These are phyloP conservation scores for Trifolium dubium DNA, from an alignment of 306 rosid species.

Conservation along the genomic window DNA sequence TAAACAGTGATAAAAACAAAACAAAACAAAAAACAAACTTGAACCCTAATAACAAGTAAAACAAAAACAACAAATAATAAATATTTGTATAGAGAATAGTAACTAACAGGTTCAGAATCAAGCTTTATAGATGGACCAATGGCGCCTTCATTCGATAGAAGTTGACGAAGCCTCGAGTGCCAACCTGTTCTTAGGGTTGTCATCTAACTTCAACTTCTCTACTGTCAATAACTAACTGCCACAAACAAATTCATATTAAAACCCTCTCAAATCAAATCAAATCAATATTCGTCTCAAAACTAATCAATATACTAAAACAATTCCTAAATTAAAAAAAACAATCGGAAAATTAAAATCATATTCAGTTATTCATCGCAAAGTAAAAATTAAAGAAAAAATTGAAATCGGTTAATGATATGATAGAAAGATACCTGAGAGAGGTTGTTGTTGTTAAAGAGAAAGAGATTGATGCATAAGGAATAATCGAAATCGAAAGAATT, in stretches of 20 bases:
- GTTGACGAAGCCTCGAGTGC: conserved; percentile 90
- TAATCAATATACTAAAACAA: too few species aligned
- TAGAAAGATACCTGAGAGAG: not conserved
- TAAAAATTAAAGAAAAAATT: not conserved
- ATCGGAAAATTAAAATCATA: conserved; percentile 34
- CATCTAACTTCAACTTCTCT: conserved; percentile 75
- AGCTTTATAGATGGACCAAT: conserved; percentile 76
- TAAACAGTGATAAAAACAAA: not conserved
- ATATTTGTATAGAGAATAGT: not conserved
- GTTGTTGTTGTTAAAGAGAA: not conserved
- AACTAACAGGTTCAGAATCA: conserved; percentile 80
- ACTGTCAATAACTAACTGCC: conserved; percentile 60
- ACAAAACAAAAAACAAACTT: conserved; percentile 1
- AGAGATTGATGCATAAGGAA: not conserved
- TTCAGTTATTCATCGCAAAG: not conserved
- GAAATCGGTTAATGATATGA: not conserved
- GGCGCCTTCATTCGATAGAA: conserved; percentile 76
- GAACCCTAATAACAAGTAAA: conserved; percentile 32
- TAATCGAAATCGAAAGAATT: not conserved
- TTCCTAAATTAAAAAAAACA: conserved; percentile 27
- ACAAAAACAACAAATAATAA: conserved; percentile 9
- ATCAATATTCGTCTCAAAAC: too few species aligned
- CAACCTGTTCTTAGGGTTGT: conserved; percentile 75
- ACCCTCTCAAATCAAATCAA: not conserved
- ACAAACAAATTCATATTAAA: conserved; percentile 17